These are phyloP conservation scores for Coniferiporia weirii DNA, from an alignment of 1,284 basidiomycete genomes.

Conservation along the genomic window DNA sequence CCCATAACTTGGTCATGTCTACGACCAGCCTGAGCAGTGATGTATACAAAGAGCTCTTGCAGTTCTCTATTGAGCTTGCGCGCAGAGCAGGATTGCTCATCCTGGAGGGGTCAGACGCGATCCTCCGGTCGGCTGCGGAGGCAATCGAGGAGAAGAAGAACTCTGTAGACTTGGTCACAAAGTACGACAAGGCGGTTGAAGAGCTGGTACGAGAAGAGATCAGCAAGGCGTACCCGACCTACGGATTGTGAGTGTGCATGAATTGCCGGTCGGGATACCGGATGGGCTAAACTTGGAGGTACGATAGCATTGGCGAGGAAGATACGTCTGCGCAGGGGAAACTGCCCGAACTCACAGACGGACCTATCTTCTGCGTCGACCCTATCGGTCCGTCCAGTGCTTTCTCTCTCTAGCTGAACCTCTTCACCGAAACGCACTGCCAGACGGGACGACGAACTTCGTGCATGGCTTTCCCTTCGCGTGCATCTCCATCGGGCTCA, in stretches of 20 bases:
- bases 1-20: conserved; percentile 18
- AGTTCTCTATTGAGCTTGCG: conserved; percentile 72
- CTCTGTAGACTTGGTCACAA: conserved; percentile 92
- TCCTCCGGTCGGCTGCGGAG: conserved; percentile 46
- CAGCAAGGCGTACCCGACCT: conserved; percentile 63
- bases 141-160: conserved; percentile 84
- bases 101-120: conserved; percentile 67
- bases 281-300: neutral
- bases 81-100: conserved; percentile 67
- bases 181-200: conserved; percentile 93
- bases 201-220: conserved; percentile 77
- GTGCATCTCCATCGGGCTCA: conserved; percentile 88
- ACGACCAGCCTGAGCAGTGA: conserved; percentile 30
- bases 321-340: conserved; percentile 76
- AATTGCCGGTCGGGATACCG: conserved; percentile 2
- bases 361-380: conserved; percentile 90
- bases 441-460: conserved; percentile 93
- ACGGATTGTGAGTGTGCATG: conserved; percentile 66
- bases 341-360: conserved; percentile 70
- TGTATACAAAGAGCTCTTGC: conserved; percentile 63
- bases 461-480: conserved; percentile 88
- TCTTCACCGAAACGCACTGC: neutral
- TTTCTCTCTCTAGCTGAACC: neutral
- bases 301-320: conserved; percentile 81
- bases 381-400: conserved; percentile 57